Base-by-base conservation (phyloP, 2,329 filamentous ascomycete species). In the Phialophora macrospora region DNA sequence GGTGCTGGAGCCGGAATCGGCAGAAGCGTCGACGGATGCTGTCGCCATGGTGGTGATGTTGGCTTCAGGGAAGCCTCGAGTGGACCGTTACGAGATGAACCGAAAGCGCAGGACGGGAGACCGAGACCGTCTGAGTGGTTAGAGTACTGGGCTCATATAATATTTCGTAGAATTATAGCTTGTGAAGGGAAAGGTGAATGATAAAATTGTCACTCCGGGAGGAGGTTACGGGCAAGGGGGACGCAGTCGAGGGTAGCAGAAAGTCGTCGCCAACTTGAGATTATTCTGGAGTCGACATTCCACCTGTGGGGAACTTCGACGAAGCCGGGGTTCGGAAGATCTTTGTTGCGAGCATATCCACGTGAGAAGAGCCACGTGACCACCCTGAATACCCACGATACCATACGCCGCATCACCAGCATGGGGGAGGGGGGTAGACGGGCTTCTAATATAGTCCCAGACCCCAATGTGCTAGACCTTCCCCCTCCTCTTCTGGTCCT, bases 1-100 rank as follows among this genome's bases (percentile, higher is more conserved):
- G 28, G 73, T 73, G 59, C 70, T 66, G 26, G 68, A 68, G 60
- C 68, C 68, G 55, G 68, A 66, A 55, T 70, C 70, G 26, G 67
- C 66, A 48, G 70, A 41, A 62, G 67, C 20, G 51, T 71, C 69
- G 11, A 57, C 63, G 24, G 69, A 61, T 30, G 58, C 56, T 32
- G 68, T 60, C 28, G 66, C 66, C 68, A 70, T 70, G 59, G 34
- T 67, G 32, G 56, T 55, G 46, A 51, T 28, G 51, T 12, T 64
- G 67, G 64, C 67, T 69, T 66, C 64, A 12, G 44, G 58, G 62
- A 69, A 69, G 67, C 63, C 67, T 69, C 67, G 67, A 67, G 62
- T 51, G 55, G 62, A 69, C 67, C 64, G 65, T 57, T 65, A 64
- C 51, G 55, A 65, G 44, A 58, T 32, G 46, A 63, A 69, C 67